Conservation (phyloP, 2,329 filamentous ascomycete genomes). For the Epichloe hybrida region DNA sequence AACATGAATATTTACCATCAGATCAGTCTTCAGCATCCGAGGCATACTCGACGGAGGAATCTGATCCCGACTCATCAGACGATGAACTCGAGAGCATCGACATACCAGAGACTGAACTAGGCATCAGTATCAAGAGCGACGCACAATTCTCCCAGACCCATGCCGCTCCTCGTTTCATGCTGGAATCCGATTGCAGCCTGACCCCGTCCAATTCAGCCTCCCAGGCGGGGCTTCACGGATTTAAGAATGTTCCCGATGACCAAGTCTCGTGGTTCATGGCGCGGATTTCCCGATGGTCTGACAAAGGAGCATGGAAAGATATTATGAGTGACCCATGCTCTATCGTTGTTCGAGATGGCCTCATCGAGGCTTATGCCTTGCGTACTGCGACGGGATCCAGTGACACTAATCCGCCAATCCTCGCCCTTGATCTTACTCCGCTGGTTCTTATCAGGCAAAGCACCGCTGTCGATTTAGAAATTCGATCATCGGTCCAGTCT, state of each 20-base stretch:
- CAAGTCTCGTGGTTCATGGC: slow-evolving; percentile 36
- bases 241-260: slow-evolving; percentile 21
- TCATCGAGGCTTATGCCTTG: slow-evolving; percentile 43
- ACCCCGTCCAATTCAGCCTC: slow-evolving; percentile 74
- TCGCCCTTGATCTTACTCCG: slow-evolving; percentile 77
- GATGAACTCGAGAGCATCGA: slow-evolving; percentile 48
- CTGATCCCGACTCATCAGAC: slow-evolving; percentile 32
- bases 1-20: slow-evolving; percentile 93
- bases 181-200: slow-evolving; percentile 45
- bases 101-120: slow-evolving; percentile 44
- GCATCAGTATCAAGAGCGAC: slow-evolving; percentile 37
- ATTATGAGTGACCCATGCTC: slow-evolving; percentile 37
- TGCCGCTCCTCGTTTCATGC: slow-evolving; percentile 19
- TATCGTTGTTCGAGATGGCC: slow-evolving; percentile 42
- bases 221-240: slow-evolving; percentile 49
- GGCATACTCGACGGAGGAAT: slow-evolving; percentile 35
- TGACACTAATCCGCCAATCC: slow-evolving; percentile 32
- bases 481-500: slow-evolving; percentile 69
- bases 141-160: slow-evolving; percentile 20
- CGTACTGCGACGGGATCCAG: slow-evolving; percentile 14
- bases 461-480: slow-evolving; percentile 85
- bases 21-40: slow-evolving; percentile 47
- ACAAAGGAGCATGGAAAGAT: slow-evolving; percentile 48
- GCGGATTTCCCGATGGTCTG: slow-evolving; percentile 48
- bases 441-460: slow-evolving; percentile 81